Evolutionary conservation across 2,329 filamentous ascomycete species (phyloP), one percentile per base, ranked within the genome.

Genomic region (Leptodontidium sp.): DNA sequence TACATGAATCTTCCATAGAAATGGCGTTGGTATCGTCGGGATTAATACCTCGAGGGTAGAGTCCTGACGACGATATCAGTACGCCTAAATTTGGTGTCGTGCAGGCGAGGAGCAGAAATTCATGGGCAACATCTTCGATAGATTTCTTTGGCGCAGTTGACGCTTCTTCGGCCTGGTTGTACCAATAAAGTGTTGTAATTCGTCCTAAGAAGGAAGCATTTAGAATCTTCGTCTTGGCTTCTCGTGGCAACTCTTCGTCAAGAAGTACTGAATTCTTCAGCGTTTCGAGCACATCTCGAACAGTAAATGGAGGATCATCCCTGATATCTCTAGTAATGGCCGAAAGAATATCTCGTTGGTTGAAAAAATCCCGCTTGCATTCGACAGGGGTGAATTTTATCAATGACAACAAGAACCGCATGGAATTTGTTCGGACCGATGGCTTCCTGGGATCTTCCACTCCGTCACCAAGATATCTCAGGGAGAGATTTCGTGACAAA

Each of bases 341-440:
- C 64, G 87, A 85, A 35, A 92, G 86, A 21, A 94, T 82, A 70
- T 91, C 83, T 71, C 88, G 87, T 76, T 97, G 93, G 45, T 90
- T 91, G 45, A 99, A 82, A 5, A 99, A 86, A 75, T 97, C 94
- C 69, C 86, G 89, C 80, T 97, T 97, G 15, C 91, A 90, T 70
- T 91, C 88, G 5, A 90, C 84, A 71, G 92, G 89, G 67, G 98
- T 86, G 74, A 93, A 92, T 76, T 90, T 93, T 71, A 99, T 82
- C 71, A 93, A 90, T 29, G 91, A 89, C 69, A 98, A 81, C 43
- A 98, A 83, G 78, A 97, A 94, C 50, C 91, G 88, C 65, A 97
- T 86, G 9, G 94, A 92, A 76, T 94, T 93, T 1, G 93, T 93
- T 64, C 96, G 87, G 21, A 97, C 86, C 8, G 94, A 94, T 1